A percentile compares a stretch with the other conserved stretches of the same genome.
Evolutionary conservation across 306 rosid species (phyloP).

Genomic region (Castanospermum australe): DNA sequence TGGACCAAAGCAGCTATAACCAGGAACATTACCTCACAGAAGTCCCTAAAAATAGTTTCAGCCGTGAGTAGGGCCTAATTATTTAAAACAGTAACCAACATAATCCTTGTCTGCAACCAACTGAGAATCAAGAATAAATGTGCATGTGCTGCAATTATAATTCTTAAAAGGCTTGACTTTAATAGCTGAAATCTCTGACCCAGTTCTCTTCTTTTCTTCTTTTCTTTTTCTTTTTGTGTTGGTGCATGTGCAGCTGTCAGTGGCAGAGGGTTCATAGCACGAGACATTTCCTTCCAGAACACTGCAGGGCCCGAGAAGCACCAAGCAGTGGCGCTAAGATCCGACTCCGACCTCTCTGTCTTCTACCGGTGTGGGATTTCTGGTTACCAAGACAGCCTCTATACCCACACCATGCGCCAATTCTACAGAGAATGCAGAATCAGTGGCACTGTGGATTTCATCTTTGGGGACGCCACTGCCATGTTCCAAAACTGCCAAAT

Average conservation of each 20-base stretch:
- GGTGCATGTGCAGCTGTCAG: conserved; percentile 62
- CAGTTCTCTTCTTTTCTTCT: background rate
- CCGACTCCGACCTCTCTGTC: conserved; percentile 80
- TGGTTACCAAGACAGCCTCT: conserved; percentile 83
- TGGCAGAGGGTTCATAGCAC: conserved; percentile 82
- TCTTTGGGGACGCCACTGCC: conserved; percentile 76
- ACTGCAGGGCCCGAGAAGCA: conserved; percentile 82
- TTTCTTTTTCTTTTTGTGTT: background rate
- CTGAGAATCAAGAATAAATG: conserved; percentile 4
- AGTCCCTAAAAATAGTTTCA: background rate
- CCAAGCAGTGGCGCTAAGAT: conserved; percentile 90
- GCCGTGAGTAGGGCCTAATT: background rate
- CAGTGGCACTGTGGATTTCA: conserved; percentile 80
- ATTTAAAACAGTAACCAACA: background rate
- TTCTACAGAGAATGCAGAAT: conserved; percentile 78
- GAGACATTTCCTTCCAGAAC: conserved; percentile 75
- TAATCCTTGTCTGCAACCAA: background rate
- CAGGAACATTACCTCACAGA: background rate
- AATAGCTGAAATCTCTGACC: background rate
- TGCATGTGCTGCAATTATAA: conserved; percentile 3
- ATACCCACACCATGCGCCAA: conserved; percentile 92
- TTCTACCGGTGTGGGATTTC: conserved; percentile 59
- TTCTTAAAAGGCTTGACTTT: background rate
- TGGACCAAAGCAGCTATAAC: background rate
- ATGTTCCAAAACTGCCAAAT: conserved; percentile 72